phyloP scores from a whole-genome alignment of 1,284 basidiomycete genomes.

The Kwoniella shivajii region DNA sequence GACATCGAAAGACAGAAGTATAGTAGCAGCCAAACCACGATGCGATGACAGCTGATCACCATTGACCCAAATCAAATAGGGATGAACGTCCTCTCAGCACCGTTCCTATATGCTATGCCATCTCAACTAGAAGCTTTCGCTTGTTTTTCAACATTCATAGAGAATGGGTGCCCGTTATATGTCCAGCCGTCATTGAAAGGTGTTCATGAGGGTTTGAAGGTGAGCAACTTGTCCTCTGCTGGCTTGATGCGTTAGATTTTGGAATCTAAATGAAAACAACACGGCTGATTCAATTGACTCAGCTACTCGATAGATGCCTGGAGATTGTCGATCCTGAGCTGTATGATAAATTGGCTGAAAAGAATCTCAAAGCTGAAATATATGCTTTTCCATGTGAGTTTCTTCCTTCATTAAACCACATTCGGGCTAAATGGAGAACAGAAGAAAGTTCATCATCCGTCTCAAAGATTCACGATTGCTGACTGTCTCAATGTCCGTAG shows the following conservation, averaged over 20 bases:
- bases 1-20: too few relatives aligned
- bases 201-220: slow-evolving; percentile 89
- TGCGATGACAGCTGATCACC: neutral
- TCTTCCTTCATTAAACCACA: neutral
- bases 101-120: slow-evolving; percentile 93
- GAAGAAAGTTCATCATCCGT: neutral
- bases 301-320: slow-evolving; percentile 90
- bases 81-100: slow-evolving; percentile 97
- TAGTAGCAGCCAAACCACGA: neutral
- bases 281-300: too few relatives aligned
- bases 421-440: too few relatives aligned
- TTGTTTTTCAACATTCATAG: slow-evolving; percentile 92
- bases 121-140: slow-evolving; percentile 95
- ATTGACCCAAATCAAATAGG: slow-evolving; percentile 54
- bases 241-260: too few relatives aligned
- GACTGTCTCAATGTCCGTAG: slow-evolving; percentile 59
- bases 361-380: slow-evolving; percentile 95
- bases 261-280: too few relatives aligned
- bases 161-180: slow-evolving; percentile 87
- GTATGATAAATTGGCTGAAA: slow-evolving; percentile 76
- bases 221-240: slow-evolving; percentile 57
- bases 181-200: slow-evolving; percentile 94
- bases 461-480: neutral
- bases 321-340: slow-evolving; percentile 87
- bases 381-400: slow-evolving; percentile 93